Evolutionary conservation across 768 basidiomycete genomes (phyloP).

Genomic region (Rhodotorula graminis): DNA sequence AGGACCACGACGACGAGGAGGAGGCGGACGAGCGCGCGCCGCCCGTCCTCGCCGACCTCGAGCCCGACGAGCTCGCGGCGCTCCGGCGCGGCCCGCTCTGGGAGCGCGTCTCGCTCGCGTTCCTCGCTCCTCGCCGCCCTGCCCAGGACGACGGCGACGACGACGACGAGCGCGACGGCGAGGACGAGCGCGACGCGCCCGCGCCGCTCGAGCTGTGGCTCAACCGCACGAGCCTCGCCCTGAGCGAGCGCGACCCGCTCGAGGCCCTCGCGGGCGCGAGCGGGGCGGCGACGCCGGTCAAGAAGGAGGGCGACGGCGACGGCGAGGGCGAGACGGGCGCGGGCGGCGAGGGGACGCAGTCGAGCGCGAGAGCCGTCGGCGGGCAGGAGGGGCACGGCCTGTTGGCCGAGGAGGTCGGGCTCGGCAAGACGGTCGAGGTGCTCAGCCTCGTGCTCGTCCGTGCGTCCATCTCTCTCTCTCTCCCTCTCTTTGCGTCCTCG

Average conservation of each 20-base stretch:
- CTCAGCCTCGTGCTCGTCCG: conserved; percentile 46
- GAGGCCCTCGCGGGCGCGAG: not conserved
- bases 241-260: not conserved
- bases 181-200: conserved; percentile 10
- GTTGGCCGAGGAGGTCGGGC: conserved; percentile 51
- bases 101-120: conserved; percentile 2
- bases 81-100: conserved; percentile 28
- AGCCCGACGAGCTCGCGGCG: not conserved
- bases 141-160: not conserved
- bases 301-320: conserved; percentile 5
- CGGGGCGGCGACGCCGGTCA: not conserved
- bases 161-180: not conserved
- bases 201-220: conserved; percentile 28
- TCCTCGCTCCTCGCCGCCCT: not conserved
- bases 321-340: conserved; percentile 20
- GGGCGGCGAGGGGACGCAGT: conserved; percentile 5
- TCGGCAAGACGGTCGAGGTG: conserved; percentile 51
- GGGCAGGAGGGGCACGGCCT: conserved; percentile 44
- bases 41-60: conserved; percentile 9
- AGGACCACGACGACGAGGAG: not conserved
- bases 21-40: not conserved
- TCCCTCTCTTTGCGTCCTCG: too few species aligned
- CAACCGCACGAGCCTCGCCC: conserved; percentile 15
- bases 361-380: conserved; percentile 31
- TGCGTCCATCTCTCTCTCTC: conserved; percentile 26